Base-by-base conservation (phyloP, 1,139 yeast species). In the Sugiyamaella sp. region DNA sequence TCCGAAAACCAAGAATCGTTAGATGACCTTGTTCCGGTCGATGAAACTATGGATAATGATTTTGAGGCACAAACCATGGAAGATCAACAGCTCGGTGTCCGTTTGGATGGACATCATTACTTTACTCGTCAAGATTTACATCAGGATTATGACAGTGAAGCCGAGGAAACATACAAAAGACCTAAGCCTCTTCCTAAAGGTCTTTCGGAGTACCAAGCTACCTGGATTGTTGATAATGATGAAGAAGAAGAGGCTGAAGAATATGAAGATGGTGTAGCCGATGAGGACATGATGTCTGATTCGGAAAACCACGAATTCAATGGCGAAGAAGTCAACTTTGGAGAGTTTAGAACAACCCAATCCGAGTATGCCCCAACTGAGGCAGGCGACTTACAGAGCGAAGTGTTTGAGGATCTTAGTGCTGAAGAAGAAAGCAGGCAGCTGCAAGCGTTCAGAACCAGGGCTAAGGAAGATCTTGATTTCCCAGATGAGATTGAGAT, bases 401-500 rank as follows among this genome's bases (percentile, higher is more conserved):
- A 85, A 57, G 78, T 79, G 78, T 86, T 84, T 67, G 81, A 84
- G 52, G 97, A 89, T 48, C 74, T 89, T 52, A 75, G 87, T 1
- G 84, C 86, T 17, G 96, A 88, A 62, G 97, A 90, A 64, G 97
- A 90, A 70, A 83, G 81, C 59, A 79, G 83, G 62, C 97, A 90
- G 70, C 75, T 90, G 59, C 74, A 79, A 53, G 82, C 79, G 63
- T 89, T 77, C 72, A 81, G 96, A 66, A 77, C 78, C 42, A 72
- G 81, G 55, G 96, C 85, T 59, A 80, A 80, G 57, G 97, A 90
- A 49, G 97, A 93, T 67, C 78, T 84, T 43, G 97, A 93, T 63
- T 93, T 90, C 75, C 98, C 99, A 0, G 99, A 95, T 72, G 99
- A 95, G 72, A 73, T 91, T 53, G 98, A 95, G 69, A 74, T 93